These are phyloP conservation scores for Tritrichomonas musculus DNA, from an alignment of 208 protist species.

Conservation along the genomic window DNA sequence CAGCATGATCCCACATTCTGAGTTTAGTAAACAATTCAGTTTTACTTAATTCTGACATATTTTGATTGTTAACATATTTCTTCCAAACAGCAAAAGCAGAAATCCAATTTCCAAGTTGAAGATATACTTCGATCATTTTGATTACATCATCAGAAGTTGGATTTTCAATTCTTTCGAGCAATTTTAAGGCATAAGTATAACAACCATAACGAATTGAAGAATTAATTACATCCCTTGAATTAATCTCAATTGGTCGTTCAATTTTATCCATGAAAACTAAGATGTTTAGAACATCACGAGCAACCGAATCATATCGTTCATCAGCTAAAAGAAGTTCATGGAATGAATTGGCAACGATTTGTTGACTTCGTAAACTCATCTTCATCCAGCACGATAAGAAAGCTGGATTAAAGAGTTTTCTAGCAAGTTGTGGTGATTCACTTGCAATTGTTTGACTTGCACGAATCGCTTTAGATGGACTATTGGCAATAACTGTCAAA, in stretches of 20 bases:
- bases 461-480: neutral
- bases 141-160: neutral
- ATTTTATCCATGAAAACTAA: conserved; percentile 29
- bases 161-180: neutral
- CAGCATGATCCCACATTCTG: neutral
- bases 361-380: neutral
- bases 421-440: neutral
- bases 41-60: neutral
- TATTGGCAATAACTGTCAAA: neutral
- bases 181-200: conserved; percentile 1
- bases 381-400: neutral
- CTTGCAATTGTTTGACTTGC: neutral
- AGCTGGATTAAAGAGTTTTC: neutral
- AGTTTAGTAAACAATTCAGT: neutral
- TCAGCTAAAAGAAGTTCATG: neutral
- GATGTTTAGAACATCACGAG: neutral
- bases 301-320: neutral
- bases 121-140: neutral
- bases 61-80: neutral
- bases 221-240: neutral
- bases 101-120: neutral
- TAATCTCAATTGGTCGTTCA: neutral
- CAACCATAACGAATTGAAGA: neutral
- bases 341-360: neutral
- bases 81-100: neutral